Conservation (phyloP, 2,329 filamentous ascomycete species). For the Neopestalotiopsis sp. region DNA sequence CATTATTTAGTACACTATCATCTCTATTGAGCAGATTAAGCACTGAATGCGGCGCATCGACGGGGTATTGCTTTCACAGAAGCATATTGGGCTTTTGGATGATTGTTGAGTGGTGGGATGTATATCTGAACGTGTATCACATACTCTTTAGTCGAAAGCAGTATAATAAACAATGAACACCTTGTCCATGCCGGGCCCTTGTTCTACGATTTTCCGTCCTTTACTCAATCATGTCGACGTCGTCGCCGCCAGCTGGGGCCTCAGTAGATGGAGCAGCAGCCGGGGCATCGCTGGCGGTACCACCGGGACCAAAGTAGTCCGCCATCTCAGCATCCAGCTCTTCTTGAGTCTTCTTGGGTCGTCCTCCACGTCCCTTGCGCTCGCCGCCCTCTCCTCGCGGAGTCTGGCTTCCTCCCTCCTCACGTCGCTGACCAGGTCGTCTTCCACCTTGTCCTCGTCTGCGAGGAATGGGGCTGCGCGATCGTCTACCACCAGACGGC, state of each 20-base stretch:
- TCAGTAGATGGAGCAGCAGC: conserved; percentile 37
- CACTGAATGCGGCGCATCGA: background rate
- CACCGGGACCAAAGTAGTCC: conserved; percentile 76
- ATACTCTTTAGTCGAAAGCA: background rate
- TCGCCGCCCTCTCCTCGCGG: conserved; percentile 46
- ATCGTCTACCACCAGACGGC: conserved; percentile 62
- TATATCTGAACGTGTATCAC: background rate
- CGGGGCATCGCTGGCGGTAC: conserved; percentile 43
- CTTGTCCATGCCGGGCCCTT: background rate
- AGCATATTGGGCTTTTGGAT: background rate
- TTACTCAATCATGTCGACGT: conserved; percentile 76
- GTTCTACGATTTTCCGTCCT: background rate
- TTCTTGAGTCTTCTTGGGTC: conserved; percentile 85
- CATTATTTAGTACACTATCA: background rate
- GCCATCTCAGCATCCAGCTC: conserved; percentile 97
- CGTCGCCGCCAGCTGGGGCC: conserved; percentile 47
- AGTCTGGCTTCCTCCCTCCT: conserved; percentile 43
- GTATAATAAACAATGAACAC: background rate
- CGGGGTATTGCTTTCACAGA: background rate
- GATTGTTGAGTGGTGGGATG: background rate
- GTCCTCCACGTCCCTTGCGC: conserved; percentile 55
- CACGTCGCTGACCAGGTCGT: conserved; percentile 50
- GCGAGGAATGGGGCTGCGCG: conserved; percentile 64
- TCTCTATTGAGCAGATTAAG: background rate
- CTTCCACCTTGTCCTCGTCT: conserved; percentile 51